Percentiles rank a stretch among this genome's conserved stretches.
phyloP scores from a whole-genome alignment of 495 filamentous ascomycete species.

The Podospora pseudoanserina region DNA sequence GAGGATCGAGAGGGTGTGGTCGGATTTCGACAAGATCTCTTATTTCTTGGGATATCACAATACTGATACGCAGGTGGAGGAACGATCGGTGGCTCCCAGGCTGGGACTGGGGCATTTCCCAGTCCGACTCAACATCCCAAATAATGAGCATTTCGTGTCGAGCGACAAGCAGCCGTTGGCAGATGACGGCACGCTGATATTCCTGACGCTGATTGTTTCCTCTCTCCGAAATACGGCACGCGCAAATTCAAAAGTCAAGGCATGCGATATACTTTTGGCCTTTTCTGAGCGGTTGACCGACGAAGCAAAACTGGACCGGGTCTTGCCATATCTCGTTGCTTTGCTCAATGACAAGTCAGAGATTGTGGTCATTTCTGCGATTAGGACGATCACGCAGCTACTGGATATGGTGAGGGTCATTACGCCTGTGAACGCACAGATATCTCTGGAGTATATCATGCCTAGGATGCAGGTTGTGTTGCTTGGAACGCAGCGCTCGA shows the following conservation, averaged over 20 bases:
- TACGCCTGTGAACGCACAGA: constrained; percentile 90
- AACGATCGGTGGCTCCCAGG: constrained; percentile 36
- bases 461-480: constrained; percentile 74
- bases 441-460: constrained; percentile 94
- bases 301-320: constrained; percentile 92
- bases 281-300: constrained; percentile 90
- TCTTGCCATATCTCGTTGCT: constrained; percentile 82
- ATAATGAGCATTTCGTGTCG: constrained; percentile 63
- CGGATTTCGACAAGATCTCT: constrained; percentile 96
- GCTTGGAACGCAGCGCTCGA: constrained; percentile 50
- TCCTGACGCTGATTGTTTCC: constrained; percentile 80
- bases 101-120: constrained; percentile 58
- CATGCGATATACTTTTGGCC: constrained; percentile 88
- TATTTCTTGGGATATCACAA: constrained; percentile 78
- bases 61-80: constrained; percentile 34
- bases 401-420: constrained; percentile 81
- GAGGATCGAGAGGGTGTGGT: constrained; percentile 84
- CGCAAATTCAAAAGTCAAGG: constrained; percentile 79
- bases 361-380: constrained; percentile 75
- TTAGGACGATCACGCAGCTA: constrained; percentile 82
- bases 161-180: constrained; percentile 40
- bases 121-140: constrained; percentile 84
- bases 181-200: constrained; percentile 91
- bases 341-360: constrained; percentile 77
- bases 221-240: constrained; percentile 86